Base-by-base conservation (phyloP, 177 flowering plant species). In the Telopea speciosissima region DNA sequence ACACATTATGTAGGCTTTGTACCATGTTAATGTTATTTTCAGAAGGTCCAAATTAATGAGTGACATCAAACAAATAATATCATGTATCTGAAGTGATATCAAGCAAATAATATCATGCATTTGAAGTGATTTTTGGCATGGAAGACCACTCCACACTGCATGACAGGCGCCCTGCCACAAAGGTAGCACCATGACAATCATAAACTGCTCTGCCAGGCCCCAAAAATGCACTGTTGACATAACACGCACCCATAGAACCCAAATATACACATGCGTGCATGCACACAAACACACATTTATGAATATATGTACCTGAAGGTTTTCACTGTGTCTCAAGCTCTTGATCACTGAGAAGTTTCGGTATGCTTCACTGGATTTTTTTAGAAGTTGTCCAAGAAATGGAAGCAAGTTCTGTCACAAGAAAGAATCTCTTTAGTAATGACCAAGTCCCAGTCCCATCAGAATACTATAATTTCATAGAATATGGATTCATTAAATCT, bases 301-400 rank as follows among this genome's bases (percentile, higher is more conserved):
- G 23, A 40, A 44, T 26, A n/a, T 45, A 69, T 76, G 67, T 88
- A 96, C 99, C 97, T 90, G 99, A 66, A 96, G 85, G 78, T 88
- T 91, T 75, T 96, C 98, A 80, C 92, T 86, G 73, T 85, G 88
- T 76, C 97, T 84, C 80, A 96, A 82, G 77, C 90, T 93, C 85
- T 86, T 89, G 77, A 96, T 86, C 68, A 96, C 97, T 24, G 98
- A 83, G 19, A 81, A 84, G 83, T 93, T 96, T 65, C 98, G 81
- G 66, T 81, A 81, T 14, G 89, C 95, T 82, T 93, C 98, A 80
- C 99, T 87, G 63, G 99, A 88, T 83, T 90, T 96, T 73, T 83
- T 85, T 73, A 96, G 68, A 69, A 96, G 95, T 17, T 97, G 98
- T 71, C 87, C 97, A 76, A 96, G 92, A 84, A 96, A 96, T 52